These are phyloP conservation scores for Nothophoma quercina DNA, from an alignment of 2,329 filamentous ascomycete genomes.

Conservation along the genomic window DNA sequence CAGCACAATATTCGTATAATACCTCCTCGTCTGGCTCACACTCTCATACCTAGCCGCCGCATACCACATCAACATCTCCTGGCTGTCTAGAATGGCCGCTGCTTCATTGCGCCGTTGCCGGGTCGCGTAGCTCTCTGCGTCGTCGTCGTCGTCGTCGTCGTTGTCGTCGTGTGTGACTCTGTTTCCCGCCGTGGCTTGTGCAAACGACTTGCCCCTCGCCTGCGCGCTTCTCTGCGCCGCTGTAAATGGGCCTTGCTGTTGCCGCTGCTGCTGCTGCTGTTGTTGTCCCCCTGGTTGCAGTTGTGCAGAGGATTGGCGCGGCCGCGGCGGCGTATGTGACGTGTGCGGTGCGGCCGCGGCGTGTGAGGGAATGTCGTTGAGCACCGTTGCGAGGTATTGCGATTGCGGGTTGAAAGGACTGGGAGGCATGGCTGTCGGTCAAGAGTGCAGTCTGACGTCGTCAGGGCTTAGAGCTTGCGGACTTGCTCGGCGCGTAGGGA, in stretches of 20 bases:
- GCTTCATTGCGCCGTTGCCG: constrained; percentile 42
- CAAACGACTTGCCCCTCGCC: constrained; percentile 32
- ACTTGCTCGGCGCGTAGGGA: constrained; percentile 1
- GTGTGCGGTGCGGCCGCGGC: background rate
- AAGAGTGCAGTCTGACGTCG: too few relatives aligned
- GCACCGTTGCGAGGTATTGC: constrained; percentile 17
- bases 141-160: background rate
- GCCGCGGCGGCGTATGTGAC: constrained; percentile 1
- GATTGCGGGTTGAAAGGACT: background rate
- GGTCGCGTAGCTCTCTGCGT: constrained; percentile 36
- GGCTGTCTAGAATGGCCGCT: constrained; percentile 42
- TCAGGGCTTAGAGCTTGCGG: too few relatives aligned
- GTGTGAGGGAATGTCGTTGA: constrained; percentile 9
- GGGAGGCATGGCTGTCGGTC: constrained; percentile 3
- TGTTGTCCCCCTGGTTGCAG: background rate
- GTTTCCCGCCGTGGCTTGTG: background rate
- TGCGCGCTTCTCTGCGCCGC: constrained; percentile 38
- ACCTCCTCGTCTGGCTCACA: constrained; percentile 38
- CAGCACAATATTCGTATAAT: constrained; percentile 42
- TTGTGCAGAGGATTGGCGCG: background rate
- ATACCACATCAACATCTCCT: constrained; percentile 50
- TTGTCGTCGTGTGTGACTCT: background rate
- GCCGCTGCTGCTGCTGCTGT: too few relatives aligned
- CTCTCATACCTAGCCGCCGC: constrained; percentile 44
- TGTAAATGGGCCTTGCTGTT: too few relatives aligned